Evolutionary conservation across 495 filamentous ascomycete genomes (phyloP).

Genomic region (Aspergillus indologenus): DNA sequence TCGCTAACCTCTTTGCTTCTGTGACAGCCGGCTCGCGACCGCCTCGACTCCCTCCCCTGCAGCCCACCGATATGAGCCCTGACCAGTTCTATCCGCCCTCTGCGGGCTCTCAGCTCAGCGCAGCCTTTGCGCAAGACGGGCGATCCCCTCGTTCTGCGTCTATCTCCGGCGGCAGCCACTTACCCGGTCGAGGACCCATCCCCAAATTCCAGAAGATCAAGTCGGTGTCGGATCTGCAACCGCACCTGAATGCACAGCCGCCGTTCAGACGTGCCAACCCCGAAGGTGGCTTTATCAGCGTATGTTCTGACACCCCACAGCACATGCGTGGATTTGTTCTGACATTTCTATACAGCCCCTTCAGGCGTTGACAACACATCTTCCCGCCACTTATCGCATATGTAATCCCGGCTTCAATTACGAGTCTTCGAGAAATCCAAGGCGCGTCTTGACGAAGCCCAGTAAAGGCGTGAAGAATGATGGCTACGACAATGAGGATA

Average conservation of each 20-base stretch:
- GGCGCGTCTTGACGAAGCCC: conserved; percentile 96
- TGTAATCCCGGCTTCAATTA: conserved; percentile 99
- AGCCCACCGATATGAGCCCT: conserved; percentile 58
- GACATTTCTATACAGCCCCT: conserved; percentile 63
- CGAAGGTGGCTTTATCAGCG: conserved; percentile 97
- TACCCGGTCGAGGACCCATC: conserved; percentile 65
- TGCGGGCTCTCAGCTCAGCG: conserved; percentile 64
- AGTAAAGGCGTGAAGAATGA: conserved; percentile 99
- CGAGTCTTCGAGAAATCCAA: conserved; percentile 96
- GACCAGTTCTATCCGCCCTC: conserved; percentile 69
- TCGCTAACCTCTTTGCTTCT: conserved; percentile 10
- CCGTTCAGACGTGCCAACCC: conserved; percentile 91
- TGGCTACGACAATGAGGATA: conserved; percentile 98
- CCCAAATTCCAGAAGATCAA: conserved; percentile 82
- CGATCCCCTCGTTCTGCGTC: conserved; percentile 64
- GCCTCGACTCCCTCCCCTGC: conserved; percentile 65
- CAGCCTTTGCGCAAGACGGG: conserved; percentile 67
- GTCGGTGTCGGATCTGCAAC: conserved; percentile 69
- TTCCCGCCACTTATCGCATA: conserved; percentile 94
- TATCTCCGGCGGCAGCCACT: conserved; percentile 36
- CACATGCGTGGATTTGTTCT: conserved; percentile 10
- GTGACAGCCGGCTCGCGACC: conserved; percentile 36
- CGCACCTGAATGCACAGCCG: conserved; percentile 81
- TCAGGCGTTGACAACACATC: conserved; percentile 90
- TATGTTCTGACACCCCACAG: conserved; percentile 45